These are phyloP conservation scores for Botrytis aclada DNA, from an alignment of 2,329 filamentous ascomycete genomes.

Conservation along the genomic window DNA sequence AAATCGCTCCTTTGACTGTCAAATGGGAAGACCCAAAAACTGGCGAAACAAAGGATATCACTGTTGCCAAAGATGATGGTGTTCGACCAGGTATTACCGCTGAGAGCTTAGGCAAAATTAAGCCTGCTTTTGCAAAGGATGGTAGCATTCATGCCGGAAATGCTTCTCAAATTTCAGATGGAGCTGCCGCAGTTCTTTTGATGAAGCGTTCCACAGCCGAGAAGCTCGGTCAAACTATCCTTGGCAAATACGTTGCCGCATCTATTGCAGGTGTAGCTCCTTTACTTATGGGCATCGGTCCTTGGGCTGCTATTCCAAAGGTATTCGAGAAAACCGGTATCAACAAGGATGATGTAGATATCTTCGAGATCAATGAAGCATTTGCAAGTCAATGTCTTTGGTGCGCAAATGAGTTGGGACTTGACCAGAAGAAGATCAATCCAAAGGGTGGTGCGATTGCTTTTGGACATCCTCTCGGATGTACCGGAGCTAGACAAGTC, in stretches of 20 bases:
- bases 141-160: slow-evolving; percentile 96
- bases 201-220: slow-evolving; percentile 94
- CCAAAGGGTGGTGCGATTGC: slow-evolving; percentile 96
- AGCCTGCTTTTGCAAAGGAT: slow-evolving; percentile 83
- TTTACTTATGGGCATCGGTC: slow-evolving; percentile 92
- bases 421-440: slow-evolving; percentile 87
- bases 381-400: slow-evolving; percentile 94
- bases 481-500: slow-evolving; percentile 90
- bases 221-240: slow-evolving; percentile 78
- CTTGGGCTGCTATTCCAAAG: slow-evolving; percentile 93
- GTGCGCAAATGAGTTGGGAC: slow-evolving; percentile 83
- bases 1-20: slow-evolving; percentile 83
- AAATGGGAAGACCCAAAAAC: slow-evolving; percentile 90
- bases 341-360: slow-evolving; percentile 85
- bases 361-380: slow-evolving; percentile 99
- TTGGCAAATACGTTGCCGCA: slow-evolving; percentile 88
- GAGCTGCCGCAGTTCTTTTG: slow-evolving; percentile 88
- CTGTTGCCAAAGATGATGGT: slow-evolving; percentile 82
- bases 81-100: slow-evolving; percentile 80
- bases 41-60: slow-evolving; percentile 78
- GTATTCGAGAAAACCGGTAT: slow-evolving; percentile 86
- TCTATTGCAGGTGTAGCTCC: slow-evolving; percentile 86
- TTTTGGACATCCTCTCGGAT: slow-evolving; percentile 91
- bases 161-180: slow-evolving; percentile 92
- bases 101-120: slow-evolving; percentile 88